Conservation (phyloP, 2,329 filamentous ascomycete species). For the Helminthosporium solani region DNA sequence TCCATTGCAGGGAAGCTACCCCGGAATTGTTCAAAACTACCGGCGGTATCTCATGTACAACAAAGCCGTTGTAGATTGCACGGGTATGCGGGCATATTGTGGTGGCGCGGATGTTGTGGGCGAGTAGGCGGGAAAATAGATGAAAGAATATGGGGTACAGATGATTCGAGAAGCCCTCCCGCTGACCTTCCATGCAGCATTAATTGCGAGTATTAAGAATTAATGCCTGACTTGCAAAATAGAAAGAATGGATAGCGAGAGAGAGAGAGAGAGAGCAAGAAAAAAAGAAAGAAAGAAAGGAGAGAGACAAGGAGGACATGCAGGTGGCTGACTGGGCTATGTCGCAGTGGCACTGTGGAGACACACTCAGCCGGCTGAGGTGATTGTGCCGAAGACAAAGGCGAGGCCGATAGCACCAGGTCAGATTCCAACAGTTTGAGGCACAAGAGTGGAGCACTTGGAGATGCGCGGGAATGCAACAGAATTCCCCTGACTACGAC, state of each 20-base stretch:
- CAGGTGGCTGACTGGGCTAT: no score
- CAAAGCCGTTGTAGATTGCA: slow-evolving; percentile 33
- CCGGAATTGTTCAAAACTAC: slow-evolving; percentile 36
- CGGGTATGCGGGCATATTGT: slow-evolving; percentile 33
- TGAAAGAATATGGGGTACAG: slow-evolving; percentile 35
- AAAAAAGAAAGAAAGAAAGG: no score
- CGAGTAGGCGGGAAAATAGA: slow-evolving; percentile 30
- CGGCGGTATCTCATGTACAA: slow-evolving; percentile 23
- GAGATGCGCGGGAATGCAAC: slow-evolving; percentile 5
- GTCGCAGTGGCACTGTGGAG: no score
- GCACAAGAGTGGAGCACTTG: neutral
- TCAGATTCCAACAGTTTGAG: slow-evolving; percentile 2
- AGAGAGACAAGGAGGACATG: no score
- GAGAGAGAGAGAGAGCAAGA: no score
- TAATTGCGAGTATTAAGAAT: slow-evolving; percentile 16
- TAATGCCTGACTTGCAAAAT: no score
- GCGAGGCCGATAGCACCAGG: neutral
- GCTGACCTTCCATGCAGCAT: slow-evolving; percentile 17
- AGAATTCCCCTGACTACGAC: slow-evolving; percentile 5
- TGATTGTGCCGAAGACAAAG: no score
- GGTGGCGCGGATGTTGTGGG: slow-evolving; percentile 16
- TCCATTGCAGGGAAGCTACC: slow-evolving; percentile 28
- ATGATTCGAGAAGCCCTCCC: slow-evolving; percentile 31
- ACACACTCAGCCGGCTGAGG: no score
- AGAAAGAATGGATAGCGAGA: no score